Conservation (phyloP, 495 filamentous ascomycete genomes). For the Xanthoparmelia taractica region DNA sequence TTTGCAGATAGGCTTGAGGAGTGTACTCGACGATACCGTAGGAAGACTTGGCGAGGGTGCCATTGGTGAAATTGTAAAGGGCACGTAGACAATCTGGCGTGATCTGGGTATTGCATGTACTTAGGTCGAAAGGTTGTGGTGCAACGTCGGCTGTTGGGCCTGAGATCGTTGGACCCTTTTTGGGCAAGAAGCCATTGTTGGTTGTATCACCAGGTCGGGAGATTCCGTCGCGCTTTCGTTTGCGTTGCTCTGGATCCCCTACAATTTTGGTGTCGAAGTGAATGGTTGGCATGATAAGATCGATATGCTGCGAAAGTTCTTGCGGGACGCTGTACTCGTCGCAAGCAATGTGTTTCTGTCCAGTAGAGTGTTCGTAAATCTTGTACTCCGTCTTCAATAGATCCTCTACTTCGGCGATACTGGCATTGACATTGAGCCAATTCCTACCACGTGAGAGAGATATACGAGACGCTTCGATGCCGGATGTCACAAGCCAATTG, state of each 20-base stretch:
- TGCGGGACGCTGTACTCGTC: constrained; percentile 48
- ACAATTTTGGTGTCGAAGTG: constrained; percentile 28
- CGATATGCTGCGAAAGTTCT: constrained; percentile 44
- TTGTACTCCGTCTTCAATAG: constrained; percentile 55
- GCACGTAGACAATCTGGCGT: constrained; percentile 48
- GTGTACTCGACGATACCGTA: constrained; percentile 40
- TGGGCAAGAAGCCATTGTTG: constrained; percentile 26
- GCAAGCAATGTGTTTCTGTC: constrained; percentile 44
- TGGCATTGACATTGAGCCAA: constrained; percentile 47
- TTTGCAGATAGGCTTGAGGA: constrained; percentile 38
- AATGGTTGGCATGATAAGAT: constrained; percentile 50
- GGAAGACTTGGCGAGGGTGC: constrained; percentile 10
- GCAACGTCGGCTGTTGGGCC: constrained; percentile 21
- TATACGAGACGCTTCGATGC: constrained; percentile 41
- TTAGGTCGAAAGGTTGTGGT: constrained; percentile 22
- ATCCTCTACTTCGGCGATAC: constrained; percentile 43
- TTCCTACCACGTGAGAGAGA: constrained; percentile 40
- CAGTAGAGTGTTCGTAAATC: constrained; percentile 44
- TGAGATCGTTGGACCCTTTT: constrained; percentile 23
- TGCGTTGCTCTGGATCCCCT: neutral
- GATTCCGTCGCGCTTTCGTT: constrained; percentile 19
- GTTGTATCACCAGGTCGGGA: constrained; percentile 13
- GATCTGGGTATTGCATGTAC: constrained; percentile 40
- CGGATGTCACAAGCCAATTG: constrained; percentile 44
- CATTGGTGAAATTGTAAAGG: constrained; percentile 43